Evolutionary conservation across 257 asterid genomes (phyloP).

Genomic region (Nemophila menziesii): DNA sequence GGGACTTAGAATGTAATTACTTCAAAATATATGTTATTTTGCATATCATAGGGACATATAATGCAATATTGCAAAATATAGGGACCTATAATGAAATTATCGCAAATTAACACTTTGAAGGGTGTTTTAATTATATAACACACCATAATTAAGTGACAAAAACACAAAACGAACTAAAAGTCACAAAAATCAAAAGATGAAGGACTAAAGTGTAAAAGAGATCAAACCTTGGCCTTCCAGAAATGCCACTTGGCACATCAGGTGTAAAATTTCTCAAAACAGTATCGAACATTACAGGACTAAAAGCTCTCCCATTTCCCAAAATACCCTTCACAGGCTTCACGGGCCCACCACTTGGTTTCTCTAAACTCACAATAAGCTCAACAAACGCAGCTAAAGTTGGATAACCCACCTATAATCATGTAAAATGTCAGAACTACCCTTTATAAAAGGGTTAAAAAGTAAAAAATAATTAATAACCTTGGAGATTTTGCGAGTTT

Average conservation of each 20-base stretch:
- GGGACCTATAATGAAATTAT: too few species aligned
- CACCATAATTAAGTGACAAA: too few species aligned
- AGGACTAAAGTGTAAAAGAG: slow-evolving; percentile 6
- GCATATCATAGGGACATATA: too few species aligned
- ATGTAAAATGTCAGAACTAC: slow-evolving; percentile 5
- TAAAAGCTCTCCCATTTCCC: slow-evolving; percentile 56
- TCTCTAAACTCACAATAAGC: slow-evolving; percentile 56
- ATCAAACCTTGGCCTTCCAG: slow-evolving; percentile 71
- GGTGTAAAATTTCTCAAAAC: slow-evolving; percentile 78
- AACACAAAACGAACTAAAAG: slow-evolving; percentile 2
- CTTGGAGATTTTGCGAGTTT: slow-evolving; percentile 44
- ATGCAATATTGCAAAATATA: too few species aligned
- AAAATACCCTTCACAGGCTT: slow-evolving; percentile 35
- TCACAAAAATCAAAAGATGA: slow-evolving; percentile 1
- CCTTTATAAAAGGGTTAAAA: neutral
- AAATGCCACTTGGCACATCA: slow-evolving; percentile 43
- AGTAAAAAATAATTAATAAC: slow-evolving; percentile 17
- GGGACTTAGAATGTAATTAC: too few species aligned
- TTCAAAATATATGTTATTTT: too few species aligned
- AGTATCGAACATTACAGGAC: slow-evolving; percentile 65
- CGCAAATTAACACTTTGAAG: too few species aligned
- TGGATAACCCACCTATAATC: slow-evolving; percentile 54
- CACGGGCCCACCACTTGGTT: slow-evolving; percentile 32
- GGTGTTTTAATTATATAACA: too few species aligned
- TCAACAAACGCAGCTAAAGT: slow-evolving; percentile 61